phyloP scores from a whole-genome alignment of 192 early-diverging fungal species.

The Coemansia erecta region DNA sequence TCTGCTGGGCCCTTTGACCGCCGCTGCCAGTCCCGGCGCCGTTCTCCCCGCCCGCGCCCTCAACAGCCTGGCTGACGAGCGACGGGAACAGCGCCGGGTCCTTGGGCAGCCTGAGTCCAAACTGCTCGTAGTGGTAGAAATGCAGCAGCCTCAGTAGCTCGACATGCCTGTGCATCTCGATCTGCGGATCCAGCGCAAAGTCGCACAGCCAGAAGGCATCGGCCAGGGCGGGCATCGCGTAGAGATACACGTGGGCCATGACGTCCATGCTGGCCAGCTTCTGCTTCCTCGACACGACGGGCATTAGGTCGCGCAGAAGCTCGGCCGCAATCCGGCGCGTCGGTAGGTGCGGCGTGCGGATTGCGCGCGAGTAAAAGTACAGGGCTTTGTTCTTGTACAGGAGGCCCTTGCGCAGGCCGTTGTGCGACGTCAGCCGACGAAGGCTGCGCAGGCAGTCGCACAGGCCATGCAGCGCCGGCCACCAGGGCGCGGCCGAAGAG shows the following conservation, averaged over 20 bases:
- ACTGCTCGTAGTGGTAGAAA: constrained; percentile 36
- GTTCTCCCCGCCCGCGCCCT: neutral
- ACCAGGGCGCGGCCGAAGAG: neutral
- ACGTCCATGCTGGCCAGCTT: constrained; percentile 23
- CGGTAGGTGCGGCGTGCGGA: constrained; percentile 3
- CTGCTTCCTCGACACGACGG: constrained; percentile 31
- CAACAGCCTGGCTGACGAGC: constrained; percentile 29
- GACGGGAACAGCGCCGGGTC: constrained; percentile 48
- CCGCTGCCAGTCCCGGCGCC: constrained; percentile 1
- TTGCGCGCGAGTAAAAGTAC: constrained; percentile 30
- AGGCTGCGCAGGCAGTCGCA: constrained; percentile 29
- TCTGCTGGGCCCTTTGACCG: neutral
- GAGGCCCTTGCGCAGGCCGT: constrained; percentile 46
- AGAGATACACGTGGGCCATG: constrained; percentile 30
- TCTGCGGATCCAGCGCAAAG: constrained; percentile 37
- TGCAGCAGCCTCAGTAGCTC: constrained; percentile 44
- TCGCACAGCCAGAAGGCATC: constrained; percentile 46
- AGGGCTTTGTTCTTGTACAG: constrained; percentile 51
- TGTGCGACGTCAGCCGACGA: constrained; percentile 40
- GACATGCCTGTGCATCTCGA: constrained; percentile 53
- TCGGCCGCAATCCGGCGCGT: constrained; percentile 34
- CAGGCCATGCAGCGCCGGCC: constrained; percentile 27
- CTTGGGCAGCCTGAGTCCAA: constrained; percentile 23
- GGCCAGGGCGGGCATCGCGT: constrained; percentile 16
- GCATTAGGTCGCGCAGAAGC: constrained; percentile 49